These are phyloP conservation scores for Cordyceps militaris DNA, from an alignment of 2,329 filamentous ascomycete genomes.

Conservation along the genomic window DNA sequence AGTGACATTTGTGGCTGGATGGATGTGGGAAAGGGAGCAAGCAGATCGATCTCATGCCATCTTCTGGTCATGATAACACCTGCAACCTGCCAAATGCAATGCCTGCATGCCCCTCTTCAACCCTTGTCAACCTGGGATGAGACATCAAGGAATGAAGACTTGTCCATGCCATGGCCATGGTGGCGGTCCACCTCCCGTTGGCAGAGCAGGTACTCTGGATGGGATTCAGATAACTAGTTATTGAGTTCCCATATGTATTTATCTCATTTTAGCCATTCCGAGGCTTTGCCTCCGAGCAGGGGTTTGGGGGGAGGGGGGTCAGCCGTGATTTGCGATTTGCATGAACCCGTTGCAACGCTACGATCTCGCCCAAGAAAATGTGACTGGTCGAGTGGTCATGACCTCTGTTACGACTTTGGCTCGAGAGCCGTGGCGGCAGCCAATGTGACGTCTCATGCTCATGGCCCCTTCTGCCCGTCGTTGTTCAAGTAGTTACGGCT, in stretches of 20 bases:
- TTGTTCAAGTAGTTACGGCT: neutral
- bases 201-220: neutral
- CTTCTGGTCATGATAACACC: neutral
- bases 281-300: neutral
- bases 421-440: neutral
- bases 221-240: neutral
- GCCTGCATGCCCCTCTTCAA: neutral
- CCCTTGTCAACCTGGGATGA: constrained; percentile 11
- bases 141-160: neutral
- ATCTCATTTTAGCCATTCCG: too few species aligned
- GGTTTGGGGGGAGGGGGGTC: too few species aligned
- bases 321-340: neutral
- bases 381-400: neutral
- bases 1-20: neutral
- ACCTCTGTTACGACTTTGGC: neutral
- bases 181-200: neutral
- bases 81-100: neutral
- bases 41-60: constrained; percentile 1
- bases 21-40: neutral
- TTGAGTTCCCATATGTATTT: too few species aligned
- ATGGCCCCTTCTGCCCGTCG: neutral
- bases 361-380: constrained; percentile 1
- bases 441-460: neutral
- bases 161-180: neutral
- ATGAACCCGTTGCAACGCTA: neutral